A percentile compares a stretch with the other conserved stretches of the same genome.
Evolutionary conservation across 75 land plant genomes (phyloP).

Genomic region (Isoetes taiwanensis): DNA sequence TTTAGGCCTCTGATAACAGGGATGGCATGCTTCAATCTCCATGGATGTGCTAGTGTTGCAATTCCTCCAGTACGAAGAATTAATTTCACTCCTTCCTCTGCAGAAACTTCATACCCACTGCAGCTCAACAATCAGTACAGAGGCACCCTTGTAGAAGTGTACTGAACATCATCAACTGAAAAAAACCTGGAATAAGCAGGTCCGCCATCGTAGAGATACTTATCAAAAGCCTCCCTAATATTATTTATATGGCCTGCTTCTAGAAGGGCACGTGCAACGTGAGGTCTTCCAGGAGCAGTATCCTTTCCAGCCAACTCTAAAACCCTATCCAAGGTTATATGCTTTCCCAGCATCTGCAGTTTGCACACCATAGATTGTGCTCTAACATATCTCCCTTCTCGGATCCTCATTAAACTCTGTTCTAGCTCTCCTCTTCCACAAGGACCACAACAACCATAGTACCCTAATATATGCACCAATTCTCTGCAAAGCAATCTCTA

Average conservation of each 20-base stretch:
- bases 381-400: conserved; percentile 70
- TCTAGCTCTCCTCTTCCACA: conserved; percentile 41
- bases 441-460: conserved; percentile 90
- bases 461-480: conserved; percentile 75
- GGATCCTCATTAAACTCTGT: conserved; percentile 37
- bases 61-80: conserved; percentile 66
- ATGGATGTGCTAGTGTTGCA: conserved; percentile 86
- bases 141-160: too few relatives aligned
- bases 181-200: conserved; percentile 81
- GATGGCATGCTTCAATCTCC: conserved; percentile 77
- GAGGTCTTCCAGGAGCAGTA: conserved; percentile 86
- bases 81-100: conserved; percentile 57
- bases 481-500: conserved; percentile 30
- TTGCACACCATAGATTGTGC: conserved; percentile 67
- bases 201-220: conserved; percentile 83
- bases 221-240: conserved; percentile 66
- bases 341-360: conserved; percentile 52
- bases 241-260: conserved; percentile 79
- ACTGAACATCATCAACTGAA: not conserved
- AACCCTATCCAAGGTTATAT: conserved; percentile 74
- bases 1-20: conserved; percentile 48
- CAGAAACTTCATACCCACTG: conserved; percentile 80
- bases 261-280: conserved; percentile 90
- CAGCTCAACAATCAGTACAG: too few relatives aligned
- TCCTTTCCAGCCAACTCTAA: conserved; percentile 63